These are phyloP conservation scores for Schwanniomyces occidentalis DNA, from an alignment of 805 yeast genomes.

Conservation along the genomic window DNA sequence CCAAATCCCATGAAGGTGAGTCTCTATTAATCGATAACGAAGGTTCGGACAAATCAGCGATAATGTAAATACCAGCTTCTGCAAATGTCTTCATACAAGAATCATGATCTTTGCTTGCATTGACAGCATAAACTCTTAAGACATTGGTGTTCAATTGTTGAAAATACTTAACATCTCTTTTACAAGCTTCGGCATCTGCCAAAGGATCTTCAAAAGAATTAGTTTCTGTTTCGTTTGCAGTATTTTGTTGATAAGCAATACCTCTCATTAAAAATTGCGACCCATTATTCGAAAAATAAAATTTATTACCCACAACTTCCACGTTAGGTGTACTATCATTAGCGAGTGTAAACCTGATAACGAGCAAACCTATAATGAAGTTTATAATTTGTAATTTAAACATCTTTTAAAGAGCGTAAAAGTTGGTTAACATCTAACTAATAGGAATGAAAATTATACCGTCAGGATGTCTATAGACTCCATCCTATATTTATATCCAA, in stretches of 20 bases:
- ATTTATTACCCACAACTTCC: slow-evolving; percentile 45
- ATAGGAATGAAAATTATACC: no score
- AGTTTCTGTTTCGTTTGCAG: slow-evolving; percentile 25
- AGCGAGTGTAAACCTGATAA: slow-evolving; percentile 3
- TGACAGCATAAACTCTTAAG: slow-evolving; percentile 45
- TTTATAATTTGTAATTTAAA: slow-evolving; percentile 4
- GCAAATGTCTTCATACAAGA: slow-evolving; percentile 44
- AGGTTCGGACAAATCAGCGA: slow-evolving; percentile 64
- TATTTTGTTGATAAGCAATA: slow-evolving; percentile 45
- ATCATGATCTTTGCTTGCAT: slow-evolving; percentile 37
- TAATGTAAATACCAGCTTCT: slow-evolving; percentile 46
- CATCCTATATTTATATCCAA: no score
- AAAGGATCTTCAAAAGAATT: slow-evolving; percentile 37
- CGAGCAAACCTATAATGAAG: slow-evolving; percentile 6
- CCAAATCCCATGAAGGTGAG: slow-evolving; percentile 75
- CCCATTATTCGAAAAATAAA: slow-evolving; percentile 42
- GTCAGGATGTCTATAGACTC: no score
- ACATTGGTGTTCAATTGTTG: slow-evolving; percentile 39
- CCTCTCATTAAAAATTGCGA: slow-evolving; percentile 46
- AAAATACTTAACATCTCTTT: slow-evolving; percentile 43
- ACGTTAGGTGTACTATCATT: slow-evolving; percentile 26
- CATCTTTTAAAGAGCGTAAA: no score
- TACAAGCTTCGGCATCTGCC: slow-evolving; percentile 41
- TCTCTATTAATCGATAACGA: slow-evolving; percentile 72
- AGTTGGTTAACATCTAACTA: no score